Percentiles rank a stretch among this genome's conserved stretches.
Conservation (phyloP, 306 rosid species). For the Pyrus bretschneideri region DNA sequence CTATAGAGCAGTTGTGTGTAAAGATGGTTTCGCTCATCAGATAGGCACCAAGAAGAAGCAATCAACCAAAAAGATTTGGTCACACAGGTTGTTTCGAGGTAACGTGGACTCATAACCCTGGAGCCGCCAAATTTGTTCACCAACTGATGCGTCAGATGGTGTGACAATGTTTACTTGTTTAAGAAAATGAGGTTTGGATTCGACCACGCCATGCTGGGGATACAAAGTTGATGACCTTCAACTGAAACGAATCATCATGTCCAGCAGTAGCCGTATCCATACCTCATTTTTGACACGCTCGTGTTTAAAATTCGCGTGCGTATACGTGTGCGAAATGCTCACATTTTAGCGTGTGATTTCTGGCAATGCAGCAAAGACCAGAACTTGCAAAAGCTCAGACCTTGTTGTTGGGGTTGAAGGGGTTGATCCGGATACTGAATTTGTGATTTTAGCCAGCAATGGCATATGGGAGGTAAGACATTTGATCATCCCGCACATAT, state of each 20-base stretch:
- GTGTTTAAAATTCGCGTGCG: too few species aligned
- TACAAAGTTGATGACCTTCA: neutral
- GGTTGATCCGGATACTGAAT: slow-evolving; percentile 50
- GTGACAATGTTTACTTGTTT: neutral
- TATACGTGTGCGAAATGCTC: neutral
- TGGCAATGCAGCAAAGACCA: slow-evolving; percentile 16
- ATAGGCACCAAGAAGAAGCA: slow-evolving; percentile 22
- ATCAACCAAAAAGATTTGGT: slow-evolving; percentile 41
- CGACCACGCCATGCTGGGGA: neutral
- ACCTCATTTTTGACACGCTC: neutral
- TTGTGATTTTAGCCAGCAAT: slow-evolving; percentile 65
- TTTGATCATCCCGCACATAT: neutral
- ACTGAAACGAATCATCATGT: neutral
- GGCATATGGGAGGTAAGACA: slow-evolving; percentile 86
- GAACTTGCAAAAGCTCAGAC: slow-evolving; percentile 37
- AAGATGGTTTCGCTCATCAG: slow-evolving; percentile 65
- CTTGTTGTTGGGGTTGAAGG: slow-evolving; percentile 43
- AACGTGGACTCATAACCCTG: neutral
- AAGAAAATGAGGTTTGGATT: neutral
- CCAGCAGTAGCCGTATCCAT: neutral
- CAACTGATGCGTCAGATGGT: neutral
- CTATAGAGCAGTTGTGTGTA: slow-evolving; percentile 66
- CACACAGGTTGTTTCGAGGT: slow-evolving; percentile 50
- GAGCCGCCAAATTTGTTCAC: neutral
- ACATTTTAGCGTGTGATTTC: slow-evolving; percentile 14